phyloP scores from a whole-genome alignment of 306 rosid species.

The Pachyrhizus erosus region DNA sequence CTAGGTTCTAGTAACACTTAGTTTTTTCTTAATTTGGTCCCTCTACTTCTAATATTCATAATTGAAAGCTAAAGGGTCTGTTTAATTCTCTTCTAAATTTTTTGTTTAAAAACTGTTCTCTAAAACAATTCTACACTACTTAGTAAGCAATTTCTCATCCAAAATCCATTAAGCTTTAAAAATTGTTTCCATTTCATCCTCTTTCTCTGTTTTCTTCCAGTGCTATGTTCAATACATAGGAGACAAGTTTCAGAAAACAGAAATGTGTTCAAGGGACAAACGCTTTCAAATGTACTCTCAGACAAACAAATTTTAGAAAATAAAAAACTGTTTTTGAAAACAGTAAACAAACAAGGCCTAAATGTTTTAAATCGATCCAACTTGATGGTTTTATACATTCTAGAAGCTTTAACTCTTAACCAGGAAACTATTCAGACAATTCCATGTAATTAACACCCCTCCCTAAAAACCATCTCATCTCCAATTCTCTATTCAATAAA shows the following conservation, averaged over 20 bases:
- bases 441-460: neutral
- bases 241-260: too few relatives aligned
- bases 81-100: neutral
- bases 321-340: neutral
- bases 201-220: too few relatives aligned
- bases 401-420: neutral
- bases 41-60: conserved; percentile 6
- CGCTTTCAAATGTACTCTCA: neutral
- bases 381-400: neutral
- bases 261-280: neutral
- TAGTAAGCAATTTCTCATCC: too few relatives aligned
- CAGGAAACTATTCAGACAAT: neutral
- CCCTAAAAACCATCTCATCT: neutral
- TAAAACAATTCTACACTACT: neutral
- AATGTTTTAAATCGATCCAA: neutral
- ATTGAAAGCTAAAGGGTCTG: neutral
- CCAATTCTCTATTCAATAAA: neutral
- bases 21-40: neutral
- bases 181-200: too few relatives aligned
- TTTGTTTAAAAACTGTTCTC: neutral
- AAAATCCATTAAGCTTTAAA: too few relatives aligned
- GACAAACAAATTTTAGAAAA: neutral
- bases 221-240: too few relatives aligned
- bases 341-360: neutral
- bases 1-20: conserved; percentile 15